Evolutionary conservation across 2,329 filamentous ascomycete genomes (phyloP).

Genomic region (Zasmidium citrigriseum): DNA sequence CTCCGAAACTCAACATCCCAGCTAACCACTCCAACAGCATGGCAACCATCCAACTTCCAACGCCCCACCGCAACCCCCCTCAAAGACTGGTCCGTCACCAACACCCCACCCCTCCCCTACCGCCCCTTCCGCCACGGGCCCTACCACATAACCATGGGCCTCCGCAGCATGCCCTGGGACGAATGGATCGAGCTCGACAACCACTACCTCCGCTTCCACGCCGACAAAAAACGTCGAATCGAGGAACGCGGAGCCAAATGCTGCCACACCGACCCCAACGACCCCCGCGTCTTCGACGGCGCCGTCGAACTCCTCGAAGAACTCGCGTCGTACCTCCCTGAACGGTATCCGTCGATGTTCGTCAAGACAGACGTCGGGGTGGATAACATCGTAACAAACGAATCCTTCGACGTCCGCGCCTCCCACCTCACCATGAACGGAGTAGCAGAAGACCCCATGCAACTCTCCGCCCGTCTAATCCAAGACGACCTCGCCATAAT

Average conservation of each 20-base stretch:
- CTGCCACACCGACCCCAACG: constrained; percentile 68
- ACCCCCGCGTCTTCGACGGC: constrained; percentile 57
- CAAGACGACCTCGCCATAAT: constrained; percentile 86
- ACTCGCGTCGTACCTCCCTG: constrained; percentile 67
- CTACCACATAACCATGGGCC: constrained; percentile 75
- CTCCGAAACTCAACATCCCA: background rate
- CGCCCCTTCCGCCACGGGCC: constrained; percentile 77
- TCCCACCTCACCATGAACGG: constrained; percentile 54
- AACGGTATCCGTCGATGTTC: constrained; percentile 74
- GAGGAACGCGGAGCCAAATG: constrained; percentile 66
- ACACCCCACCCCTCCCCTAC: constrained; percentile 74
- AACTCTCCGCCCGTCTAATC: constrained; percentile 68
- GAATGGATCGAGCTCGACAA: constrained; percentile 88
- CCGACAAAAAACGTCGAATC: constrained; percentile 69
- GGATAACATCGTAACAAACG: constrained; percentile 69
- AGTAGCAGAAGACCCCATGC: constrained; percentile 72
- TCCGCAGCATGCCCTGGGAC: constrained; percentile 68
- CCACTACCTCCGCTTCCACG: constrained; percentile 71
- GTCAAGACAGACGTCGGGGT: constrained; percentile 64
- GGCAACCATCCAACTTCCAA: constrained; percentile 60
- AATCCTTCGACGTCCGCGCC: constrained; percentile 68
- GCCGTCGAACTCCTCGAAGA: constrained; percentile 78
- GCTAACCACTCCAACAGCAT: constrained; percentile 43
- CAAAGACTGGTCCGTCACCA: constrained; percentile 66
- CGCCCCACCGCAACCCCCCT: constrained; percentile 63